Evolutionary conservation across 805 yeast species (phyloP), one percentile per base, ranked within the genome.

Genomic region (Saccharomycopsis malanga): DNA sequence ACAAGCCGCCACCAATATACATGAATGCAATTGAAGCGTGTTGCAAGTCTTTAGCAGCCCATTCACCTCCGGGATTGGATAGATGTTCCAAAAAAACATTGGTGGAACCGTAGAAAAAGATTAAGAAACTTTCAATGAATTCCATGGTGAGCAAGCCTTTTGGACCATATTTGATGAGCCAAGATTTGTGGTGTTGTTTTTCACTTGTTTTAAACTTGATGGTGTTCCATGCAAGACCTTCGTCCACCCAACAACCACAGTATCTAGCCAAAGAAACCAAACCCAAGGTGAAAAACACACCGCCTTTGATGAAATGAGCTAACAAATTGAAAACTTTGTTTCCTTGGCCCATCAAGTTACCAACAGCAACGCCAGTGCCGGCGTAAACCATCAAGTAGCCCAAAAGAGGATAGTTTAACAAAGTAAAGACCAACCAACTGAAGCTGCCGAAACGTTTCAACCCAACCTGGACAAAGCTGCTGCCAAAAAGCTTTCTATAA

Each of bases 231-330:
- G 95, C 89, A 83, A 94, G 82, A 18, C 98, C 98, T 49, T 73
- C 68, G 47, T 74, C 70, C 32, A 73, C 61, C 57, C 83, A 86
- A 10, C 82, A 85, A 3, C 98, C 98, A 57, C 87, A 79, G 63
- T 85, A 89, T 56, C 98, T 77, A 1, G 88, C 84, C 34, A 93
- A 70, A n/a, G 95, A 75, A 4, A 88, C 61, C 5, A 89, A 52
- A 18, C 98, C 98, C 34, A 84, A 67, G 4, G 71, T 53, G 49
- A 87, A 72, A 60, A 91, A 91, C 2, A 91, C 93, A 22, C 91
- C 93, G 51, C 98, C 98, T 64, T 91, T 91, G 63, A 91, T 91
- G 73, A 87, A 87, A 65, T 91, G 98, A 1, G 98, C 98, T 48
- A 91, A 71, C 44, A 91, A 64, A 57, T 87, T 87, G 68, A 87